These are phyloP conservation scores for Trametes cubensis DNA, from an alignment of 768 basidiomycete genomes.

Conservation along the genomic window DNA sequence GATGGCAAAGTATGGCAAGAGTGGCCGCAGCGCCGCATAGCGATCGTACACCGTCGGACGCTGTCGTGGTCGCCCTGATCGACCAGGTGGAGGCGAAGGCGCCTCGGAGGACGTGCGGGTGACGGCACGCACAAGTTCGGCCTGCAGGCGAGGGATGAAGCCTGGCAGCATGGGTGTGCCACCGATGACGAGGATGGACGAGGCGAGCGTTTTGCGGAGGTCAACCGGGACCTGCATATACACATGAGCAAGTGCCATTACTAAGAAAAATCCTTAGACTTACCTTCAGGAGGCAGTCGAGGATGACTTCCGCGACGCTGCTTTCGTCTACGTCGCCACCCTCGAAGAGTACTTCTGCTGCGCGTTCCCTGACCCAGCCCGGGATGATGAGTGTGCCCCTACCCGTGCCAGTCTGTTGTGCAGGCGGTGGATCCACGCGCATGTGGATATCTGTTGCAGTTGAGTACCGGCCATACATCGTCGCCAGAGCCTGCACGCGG, in stretches of 20 bases:
- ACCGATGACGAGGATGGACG: conserved; percentile 83
- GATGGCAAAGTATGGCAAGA: conserved; percentile 75
- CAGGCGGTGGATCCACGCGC: conserved; percentile 64
- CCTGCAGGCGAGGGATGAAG: conserved; percentile 86
- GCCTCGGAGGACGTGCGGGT: conserved; percentile 41
- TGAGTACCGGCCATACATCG: conserved; percentile 75
- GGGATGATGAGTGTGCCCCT: conserved; percentile 82
- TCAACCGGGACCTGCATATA: conserved; percentile 78
- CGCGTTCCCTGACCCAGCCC: conserved; percentile 93
- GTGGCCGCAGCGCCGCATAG: conserved; percentile 71
- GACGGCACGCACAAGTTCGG: conserved; percentile 70
- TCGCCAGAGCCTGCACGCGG: conserved; percentile 66
- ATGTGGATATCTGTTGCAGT: conserved; percentile 75
- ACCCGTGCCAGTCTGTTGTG: conserved; percentile 72
- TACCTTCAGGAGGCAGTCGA: conserved; percentile 82
- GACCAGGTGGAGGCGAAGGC: conserved; percentile 39
- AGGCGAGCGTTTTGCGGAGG: conserved; percentile 80
- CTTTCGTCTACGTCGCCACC: conserved; percentile 87
- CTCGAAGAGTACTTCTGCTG: conserved; percentile 89
- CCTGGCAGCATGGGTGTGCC: conserved; percentile 92
- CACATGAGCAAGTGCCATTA: not conserved
- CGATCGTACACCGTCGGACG: conserved; percentile 65
- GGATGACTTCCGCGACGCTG: conserved; percentile 79
- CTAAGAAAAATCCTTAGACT: not conserved
- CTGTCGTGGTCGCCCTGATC: conserved; percentile 42